phyloP scores from a whole-genome alignment of 768 basidiomycete species.

The Mycena belliarum region DNA sequence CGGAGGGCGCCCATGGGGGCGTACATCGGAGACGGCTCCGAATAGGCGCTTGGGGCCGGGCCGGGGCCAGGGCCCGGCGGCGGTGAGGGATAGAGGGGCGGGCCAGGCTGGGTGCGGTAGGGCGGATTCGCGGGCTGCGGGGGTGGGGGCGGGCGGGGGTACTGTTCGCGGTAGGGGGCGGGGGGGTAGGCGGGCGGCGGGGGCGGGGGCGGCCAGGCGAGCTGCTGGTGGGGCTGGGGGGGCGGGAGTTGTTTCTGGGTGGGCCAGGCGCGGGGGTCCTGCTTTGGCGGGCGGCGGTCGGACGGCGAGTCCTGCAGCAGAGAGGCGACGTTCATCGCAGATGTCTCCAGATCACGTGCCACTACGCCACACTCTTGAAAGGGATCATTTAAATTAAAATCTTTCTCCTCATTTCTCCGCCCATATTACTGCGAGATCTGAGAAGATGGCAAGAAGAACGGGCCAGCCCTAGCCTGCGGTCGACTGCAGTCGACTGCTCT shows the following conservation, averaged over 20 bases:
- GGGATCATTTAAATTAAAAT: too few relatives aligned
- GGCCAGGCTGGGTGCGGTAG: neutral
- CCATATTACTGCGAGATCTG: too few relatives aligned
- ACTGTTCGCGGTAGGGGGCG: neutral
- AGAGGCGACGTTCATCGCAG: too few relatives aligned
- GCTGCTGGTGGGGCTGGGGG: neutral
- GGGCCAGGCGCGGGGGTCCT: neutral
- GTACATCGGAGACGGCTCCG: constrained; percentile 20
- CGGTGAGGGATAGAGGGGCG: constrained; percentile 9
- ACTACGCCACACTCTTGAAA: too few relatives aligned
- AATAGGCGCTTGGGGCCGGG: neutral
- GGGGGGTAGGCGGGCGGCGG: neutral
- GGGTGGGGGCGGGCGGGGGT: neutral
- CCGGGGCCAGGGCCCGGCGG: constrained; percentile 10
- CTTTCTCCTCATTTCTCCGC: too few relatives aligned
- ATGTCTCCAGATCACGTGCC: too few relatives aligned
- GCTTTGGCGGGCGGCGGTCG: constrained; percentile 31
- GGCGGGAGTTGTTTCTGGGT: neutral
- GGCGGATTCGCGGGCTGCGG: neutral
- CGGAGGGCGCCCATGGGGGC: constrained; percentile 14
- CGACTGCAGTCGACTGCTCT: too few relatives aligned
- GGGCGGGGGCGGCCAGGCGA: neutral
- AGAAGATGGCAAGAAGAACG: too few relatives aligned
- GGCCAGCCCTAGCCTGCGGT: too few relatives aligned
- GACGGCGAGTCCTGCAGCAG: constrained; percentile 51